These are phyloP conservation scores for Phialophora chinensis DNA, from an alignment of 2,329 filamentous ascomycete species.

Conservation along the genomic window DNA sequence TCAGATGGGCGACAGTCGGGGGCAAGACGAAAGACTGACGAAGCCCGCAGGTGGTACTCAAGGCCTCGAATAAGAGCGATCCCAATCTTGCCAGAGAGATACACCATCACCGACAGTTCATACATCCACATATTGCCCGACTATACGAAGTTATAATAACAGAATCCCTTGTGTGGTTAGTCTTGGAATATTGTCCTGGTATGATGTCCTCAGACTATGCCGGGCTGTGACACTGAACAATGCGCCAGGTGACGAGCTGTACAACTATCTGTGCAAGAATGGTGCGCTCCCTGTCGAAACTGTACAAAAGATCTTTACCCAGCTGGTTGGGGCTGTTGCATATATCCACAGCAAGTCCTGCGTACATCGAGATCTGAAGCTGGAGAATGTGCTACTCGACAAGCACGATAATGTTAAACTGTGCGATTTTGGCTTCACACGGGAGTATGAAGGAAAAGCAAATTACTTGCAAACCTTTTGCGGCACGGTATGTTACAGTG, in stretches of 20 bases:
- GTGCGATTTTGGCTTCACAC: constrained; percentile 96
- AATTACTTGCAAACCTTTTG: constrained; percentile 98
- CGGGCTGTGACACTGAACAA: constrained; percentile 37
- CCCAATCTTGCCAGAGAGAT: constrained; percentile 96
- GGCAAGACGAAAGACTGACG: constrained; percentile 23
- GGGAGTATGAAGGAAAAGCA: constrained; percentile 93
- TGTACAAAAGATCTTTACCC: constrained; percentile 93
- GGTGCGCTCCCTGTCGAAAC: constrained; percentile 83
- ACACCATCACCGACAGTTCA: constrained; percentile 96
- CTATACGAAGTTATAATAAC: constrained; percentile 99
- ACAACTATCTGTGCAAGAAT: constrained; percentile 90
- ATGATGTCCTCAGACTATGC: constrained; percentile 43
- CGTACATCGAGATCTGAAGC: constrained; percentile 93
- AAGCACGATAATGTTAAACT: constrained; percentile 97
- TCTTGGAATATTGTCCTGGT: constrained; percentile 95
- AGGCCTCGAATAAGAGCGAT: constrained; percentile 95
- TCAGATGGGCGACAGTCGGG: constrained; percentile 48
- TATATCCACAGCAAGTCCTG: constrained; percentile 96
- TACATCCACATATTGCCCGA: constrained; percentile 94
- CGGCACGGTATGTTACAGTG: constrained; percentile 96
- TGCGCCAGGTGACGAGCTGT: constrained; percentile 82
- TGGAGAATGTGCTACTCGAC: constrained; percentile 95
- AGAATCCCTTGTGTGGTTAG: constrained; percentile 92
- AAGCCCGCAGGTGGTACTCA: constrained; percentile 81
- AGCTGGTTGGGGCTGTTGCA: constrained; percentile 90